These are phyloP conservation scores for Scedosporium boydii DNA, from an alignment of 2,329 filamentous ascomycete genomes.

Conservation along the genomic window DNA sequence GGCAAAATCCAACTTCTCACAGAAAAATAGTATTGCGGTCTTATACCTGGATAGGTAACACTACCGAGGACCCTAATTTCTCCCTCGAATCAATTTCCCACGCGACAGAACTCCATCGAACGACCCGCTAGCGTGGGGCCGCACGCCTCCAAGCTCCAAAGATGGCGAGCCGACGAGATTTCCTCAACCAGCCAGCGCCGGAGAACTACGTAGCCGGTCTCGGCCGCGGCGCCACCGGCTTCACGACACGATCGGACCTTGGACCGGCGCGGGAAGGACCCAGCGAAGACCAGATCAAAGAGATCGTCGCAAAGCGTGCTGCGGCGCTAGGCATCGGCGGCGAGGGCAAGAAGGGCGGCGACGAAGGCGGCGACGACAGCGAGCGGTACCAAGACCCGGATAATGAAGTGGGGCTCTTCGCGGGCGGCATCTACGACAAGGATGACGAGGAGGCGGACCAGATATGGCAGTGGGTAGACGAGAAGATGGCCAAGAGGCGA, in stretches of 20 bases:
- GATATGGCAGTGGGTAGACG: constrained; percentile 92
- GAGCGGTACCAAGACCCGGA: constrained; percentile 91
- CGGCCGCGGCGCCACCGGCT: constrained; percentile 93
- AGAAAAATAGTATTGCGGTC: too few relatives aligned
- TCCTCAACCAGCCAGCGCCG: constrained; percentile 75
- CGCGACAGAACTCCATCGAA: too few relatives aligned
- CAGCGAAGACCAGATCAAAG: constrained; percentile 96
- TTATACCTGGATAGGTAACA: too few relatives aligned
- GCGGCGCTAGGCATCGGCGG: constrained; percentile 66
- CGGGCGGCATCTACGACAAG: constrained; percentile 90
- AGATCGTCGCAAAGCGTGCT: constrained; percentile 88
- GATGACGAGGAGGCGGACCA: constrained; percentile 96
- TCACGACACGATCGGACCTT: constrained; percentile 93
- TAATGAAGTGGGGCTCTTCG: constrained; percentile 92
- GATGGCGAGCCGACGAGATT: constrained; percentile 66
- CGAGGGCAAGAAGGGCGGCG: constrained; percentile 58
- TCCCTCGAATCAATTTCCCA: too few relatives aligned
- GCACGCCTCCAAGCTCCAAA: constrained; percentile 14
- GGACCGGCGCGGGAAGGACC: constrained; percentile 92
- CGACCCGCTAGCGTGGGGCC: too few relatives aligned
- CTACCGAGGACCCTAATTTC: too few relatives aligned
- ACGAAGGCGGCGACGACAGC: constrained; percentile 65
- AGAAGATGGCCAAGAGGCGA: constrained; percentile 88
- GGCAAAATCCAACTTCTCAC: too few relatives aligned
- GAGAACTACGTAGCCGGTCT: constrained; percentile 93